These are phyloP conservation scores for Russula olivacea DNA, from an alignment of 768 basidiomycete genomes.

Conservation along the genomic window DNA sequence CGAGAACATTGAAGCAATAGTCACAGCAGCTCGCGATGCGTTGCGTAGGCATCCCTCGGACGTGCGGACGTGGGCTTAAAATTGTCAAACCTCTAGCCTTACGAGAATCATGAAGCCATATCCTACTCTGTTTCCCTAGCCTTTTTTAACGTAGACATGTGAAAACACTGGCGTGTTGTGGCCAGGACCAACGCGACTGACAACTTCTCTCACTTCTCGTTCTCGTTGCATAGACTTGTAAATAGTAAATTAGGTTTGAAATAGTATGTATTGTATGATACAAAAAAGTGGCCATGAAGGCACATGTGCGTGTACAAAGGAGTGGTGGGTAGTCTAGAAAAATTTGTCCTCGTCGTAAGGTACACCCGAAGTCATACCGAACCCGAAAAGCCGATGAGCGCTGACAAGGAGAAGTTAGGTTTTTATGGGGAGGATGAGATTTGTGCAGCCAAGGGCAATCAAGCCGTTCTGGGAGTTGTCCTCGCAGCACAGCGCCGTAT, in stretches of 20 bases:
- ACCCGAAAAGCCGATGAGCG: neutral
- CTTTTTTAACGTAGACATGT: too few species aligned
- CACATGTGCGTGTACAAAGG: neutral
- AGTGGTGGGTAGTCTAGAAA: constrained; percentile 6
- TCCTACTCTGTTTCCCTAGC: too few species aligned
- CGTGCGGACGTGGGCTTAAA: neutral
- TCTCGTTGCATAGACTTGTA: neutral
- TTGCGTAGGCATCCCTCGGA: too few species aligned
- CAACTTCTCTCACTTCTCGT: too few species aligned
- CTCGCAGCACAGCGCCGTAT: neutral
- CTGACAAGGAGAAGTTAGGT: neutral
- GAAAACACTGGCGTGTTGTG: too few species aligned
- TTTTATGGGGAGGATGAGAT: neutral
- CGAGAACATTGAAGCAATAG: constrained; percentile 9
- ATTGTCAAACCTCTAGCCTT: too few species aligned
- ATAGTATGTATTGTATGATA: constrained; percentile 11
- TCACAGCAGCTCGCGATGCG: neutral
- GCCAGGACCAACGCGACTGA: too few species aligned
- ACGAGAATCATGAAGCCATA: too few species aligned
- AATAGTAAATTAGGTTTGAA: constrained; percentile 2
- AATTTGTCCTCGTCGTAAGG: constrained; percentile 3
- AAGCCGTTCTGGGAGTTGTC: neutral
- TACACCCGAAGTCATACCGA: neutral
- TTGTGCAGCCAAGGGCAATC: neutral
- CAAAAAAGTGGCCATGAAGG: neutral